Base-by-base conservation (phyloP, 2,329 filamentous ascomycete genomes). In the Epichloe bromicola region DNA sequence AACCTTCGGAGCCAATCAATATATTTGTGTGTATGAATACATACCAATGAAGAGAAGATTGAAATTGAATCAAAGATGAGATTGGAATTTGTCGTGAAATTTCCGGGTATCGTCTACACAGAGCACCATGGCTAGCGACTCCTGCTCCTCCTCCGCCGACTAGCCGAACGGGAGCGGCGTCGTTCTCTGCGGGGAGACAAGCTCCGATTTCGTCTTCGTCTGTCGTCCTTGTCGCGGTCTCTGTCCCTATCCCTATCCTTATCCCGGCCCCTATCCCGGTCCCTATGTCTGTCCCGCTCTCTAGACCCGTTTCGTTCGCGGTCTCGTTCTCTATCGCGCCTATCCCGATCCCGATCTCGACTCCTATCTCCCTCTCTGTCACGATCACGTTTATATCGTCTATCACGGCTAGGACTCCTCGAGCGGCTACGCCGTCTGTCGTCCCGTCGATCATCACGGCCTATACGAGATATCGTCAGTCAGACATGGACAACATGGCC, bases 201-300 rank as follows among this genome's bases (percentile, higher is more conserved):
- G 52, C 65, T 69, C n/a, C 62, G 56, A 19, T 64, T 61, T 50
- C 62, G 55, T 53, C 65, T 59, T 17, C 54, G 48, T 57, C 56
- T 52, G 55, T 55, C 36, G 37, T 62, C 58, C 30, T 61, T 60
- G 12, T 67, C 62, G 15, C 60, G 55, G 11, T 58, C 53, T n/a
- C 50, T 34, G 11, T 17, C 34, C 12, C 49, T 5, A 5, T 39
- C 12, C 2, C 41, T 4, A 50, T 34, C 41, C 46, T 66, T 55
- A 26, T 76, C 71, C 19, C 19, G 19, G 19, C 2, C 19, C 54
- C 66, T 55, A 26, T 76, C 71, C 54, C 70, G 52, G 64, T 73
- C 66, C 62, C 72, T 61, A 65, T 74, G 58, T 56, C 61, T n/a
- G 67, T 74, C 68, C 52, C 62, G 66, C 53, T 68, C 67, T 39